phyloP scores from a whole-genome alignment of 2,329 filamentous ascomycete species.

The Tricladium varicosporioides region DNA sequence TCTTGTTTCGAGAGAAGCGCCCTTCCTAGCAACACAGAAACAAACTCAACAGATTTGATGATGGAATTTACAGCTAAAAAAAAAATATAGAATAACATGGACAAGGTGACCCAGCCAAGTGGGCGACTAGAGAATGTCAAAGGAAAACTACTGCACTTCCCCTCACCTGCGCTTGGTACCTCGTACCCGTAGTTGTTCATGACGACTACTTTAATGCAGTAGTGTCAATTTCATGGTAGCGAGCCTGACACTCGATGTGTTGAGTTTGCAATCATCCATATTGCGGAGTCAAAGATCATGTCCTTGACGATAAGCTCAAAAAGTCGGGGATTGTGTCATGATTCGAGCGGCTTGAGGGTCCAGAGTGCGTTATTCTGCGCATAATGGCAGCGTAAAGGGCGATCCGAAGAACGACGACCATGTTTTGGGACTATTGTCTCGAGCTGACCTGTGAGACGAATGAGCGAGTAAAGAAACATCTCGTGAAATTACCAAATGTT shows the following conservation, averaged over 20 bases:
- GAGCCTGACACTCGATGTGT: conserved; percentile 2
- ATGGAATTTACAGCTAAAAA: background rate
- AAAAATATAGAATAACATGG: background rate
- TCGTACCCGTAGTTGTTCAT: background rate
- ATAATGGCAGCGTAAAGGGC: conserved; percentile 18
- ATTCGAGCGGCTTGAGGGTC: conserved; percentile 17
- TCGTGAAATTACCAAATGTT: conserved; percentile 10
- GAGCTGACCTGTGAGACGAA: background rate
- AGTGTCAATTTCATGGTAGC: background rate
- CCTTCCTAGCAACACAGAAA: conserved; percentile 12
- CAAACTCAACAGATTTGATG: conserved; percentile 4
- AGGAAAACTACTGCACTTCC: background rate
- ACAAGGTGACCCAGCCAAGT: background rate
- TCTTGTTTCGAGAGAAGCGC: conserved; percentile 17
- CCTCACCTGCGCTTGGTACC: background rate
- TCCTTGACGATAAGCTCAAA: background rate
- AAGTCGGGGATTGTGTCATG: conserved; percentile 17
- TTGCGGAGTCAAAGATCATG: conserved; percentile 6
- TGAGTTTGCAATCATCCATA: background rate
- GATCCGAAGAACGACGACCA: background rate
- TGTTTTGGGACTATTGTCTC: conserved; percentile 3
- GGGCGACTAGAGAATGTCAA: no score
- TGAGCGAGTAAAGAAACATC: conserved; percentile 4
- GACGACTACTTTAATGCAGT: conserved; percentile 5
- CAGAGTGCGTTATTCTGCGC: conserved; percentile 13